These are phyloP conservation scores for Blakeslea trispora DNA, from an alignment of 371 early-diverging fungal genomes.

Conservation along the genomic window DNA sequence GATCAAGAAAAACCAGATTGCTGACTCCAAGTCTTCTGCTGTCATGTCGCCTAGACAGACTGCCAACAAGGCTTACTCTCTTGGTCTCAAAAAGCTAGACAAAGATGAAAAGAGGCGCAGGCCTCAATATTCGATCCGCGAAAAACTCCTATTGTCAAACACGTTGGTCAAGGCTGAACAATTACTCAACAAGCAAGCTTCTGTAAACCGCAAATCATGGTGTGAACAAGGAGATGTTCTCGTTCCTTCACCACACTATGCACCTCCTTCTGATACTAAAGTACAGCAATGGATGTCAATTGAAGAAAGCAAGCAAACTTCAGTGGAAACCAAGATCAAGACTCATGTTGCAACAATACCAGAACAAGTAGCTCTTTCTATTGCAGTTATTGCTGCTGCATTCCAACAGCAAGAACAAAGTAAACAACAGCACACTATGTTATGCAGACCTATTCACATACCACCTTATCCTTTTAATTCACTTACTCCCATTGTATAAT, in stretches of 20 bases:
- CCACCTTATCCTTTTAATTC: not conserved
- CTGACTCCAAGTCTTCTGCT: conserved; percentile 7
- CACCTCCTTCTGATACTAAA: no score
- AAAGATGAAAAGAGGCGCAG: conserved; percentile 35
- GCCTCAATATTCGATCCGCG: conserved; percentile 42
- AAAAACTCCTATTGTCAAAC: conserved; percentile 38
- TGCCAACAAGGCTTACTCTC: conserved; percentile 37
- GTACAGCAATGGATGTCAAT: no score
- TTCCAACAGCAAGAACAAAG: no score
- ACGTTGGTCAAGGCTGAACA: conserved; percentile 43
- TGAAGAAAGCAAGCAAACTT: no score
- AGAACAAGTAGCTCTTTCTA: no score
- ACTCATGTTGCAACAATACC: no score
- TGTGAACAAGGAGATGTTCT: conserved; percentile 26
- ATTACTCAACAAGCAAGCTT: conserved; percentile 33
- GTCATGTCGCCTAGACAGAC: conserved; percentile 42
- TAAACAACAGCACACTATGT: no score
- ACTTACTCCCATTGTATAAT: no score
- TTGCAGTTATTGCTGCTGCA: no score
- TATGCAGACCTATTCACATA: no score
- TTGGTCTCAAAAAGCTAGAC: conserved; percentile 43
- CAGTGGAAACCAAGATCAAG: no score
- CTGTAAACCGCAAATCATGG: conserved; percentile 34
- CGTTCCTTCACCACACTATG: not conserved
- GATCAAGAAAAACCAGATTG: conserved; percentile 23